Base-by-base conservation (phyloP, 768 basidiomycete species). In the Boletellus emodensis region DNA sequence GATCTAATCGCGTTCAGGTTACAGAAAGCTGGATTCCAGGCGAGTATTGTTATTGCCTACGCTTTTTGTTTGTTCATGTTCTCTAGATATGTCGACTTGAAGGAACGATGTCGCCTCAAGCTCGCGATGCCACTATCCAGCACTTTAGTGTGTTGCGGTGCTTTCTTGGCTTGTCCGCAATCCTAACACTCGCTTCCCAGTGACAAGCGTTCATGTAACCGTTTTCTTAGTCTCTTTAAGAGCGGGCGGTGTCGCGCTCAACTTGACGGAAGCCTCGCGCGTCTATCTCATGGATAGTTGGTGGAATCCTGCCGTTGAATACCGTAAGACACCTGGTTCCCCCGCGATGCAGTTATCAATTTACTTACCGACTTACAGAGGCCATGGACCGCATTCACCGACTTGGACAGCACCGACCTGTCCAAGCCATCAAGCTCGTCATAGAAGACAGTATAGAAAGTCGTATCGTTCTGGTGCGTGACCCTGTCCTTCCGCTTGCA, bases 281-380 rank as follows among this genome's bases (percentile, higher is more conserved):
- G 93, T 96, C 17, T 95, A 92, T 68, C 79, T 96, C 61, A 95
- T 97, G 93, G 95, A 95, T 65, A 90, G 87, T 57, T 95, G 92
- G 92, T 95, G 94, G 94, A 98, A 98, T 64, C 94, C 94, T 7
- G 93, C 93, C n/a, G 85, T 90, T 46, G 89, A 90, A 72, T 91
- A 79, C 61, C 87, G 88, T 90, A 66, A 88, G 76, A 18, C 14
- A 37, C 28, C 15, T 30, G 8, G 41, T 7, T 45, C 44, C 24
- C 11, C 37, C 17, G 30, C 15, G 34, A 41, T 37, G 26, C 37
- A 22, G 32, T 37, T 37, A 10, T 11, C 7, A 6, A 38, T 39
- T 34, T 59, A 7, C 44, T 53, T 32, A 52, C 41, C 11, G 4
- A 34, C 28, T 24, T 53, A 55, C 78, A 90, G 87, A 93, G 80